Evolutionary conservation across 2,329 filamentous ascomycete genomes (phyloP).

Genomic region (Balansia obtecta): DNA sequence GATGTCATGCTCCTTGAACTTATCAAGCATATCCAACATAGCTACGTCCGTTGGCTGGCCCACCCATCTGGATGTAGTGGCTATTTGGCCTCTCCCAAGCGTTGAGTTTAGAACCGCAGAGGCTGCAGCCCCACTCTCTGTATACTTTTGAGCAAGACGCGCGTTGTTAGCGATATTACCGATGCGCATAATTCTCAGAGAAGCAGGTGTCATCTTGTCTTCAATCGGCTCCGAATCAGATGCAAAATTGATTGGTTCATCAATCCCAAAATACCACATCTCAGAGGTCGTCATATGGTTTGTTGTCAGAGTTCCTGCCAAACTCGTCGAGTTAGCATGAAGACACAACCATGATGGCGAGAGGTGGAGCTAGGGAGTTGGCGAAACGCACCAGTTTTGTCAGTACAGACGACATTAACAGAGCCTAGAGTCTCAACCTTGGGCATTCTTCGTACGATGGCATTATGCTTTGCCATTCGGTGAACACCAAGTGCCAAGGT

Average conservation of each 20-base stretch:
- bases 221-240: slow-evolving; percentile 42
- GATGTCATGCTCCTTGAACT: slow-evolving; percentile 82
- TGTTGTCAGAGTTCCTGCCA: slow-evolving; percentile 71
- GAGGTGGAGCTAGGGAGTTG: background rate
- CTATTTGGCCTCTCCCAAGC: slow-evolving; percentile 45
- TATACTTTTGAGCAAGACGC: slow-evolving; percentile 60
- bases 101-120: slow-evolving; percentile 75
- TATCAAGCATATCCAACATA: slow-evolving; percentile 86
- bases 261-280: slow-evolving; percentile 82
- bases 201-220: slow-evolving; percentile 55
- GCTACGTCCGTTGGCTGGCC: slow-evolving; percentile 96
- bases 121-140: slow-evolving; percentile 58
- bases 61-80: slow-evolving; percentile 75
- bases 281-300: slow-evolving; percentile 98
- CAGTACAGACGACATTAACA: slow-evolving; percentile 99
- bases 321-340: background rate
- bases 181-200: slow-evolving; percentile 71
- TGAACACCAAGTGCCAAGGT: slow-evolving; percentile 90
- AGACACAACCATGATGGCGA: background rate
- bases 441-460: slow-evolving; percentile 88
- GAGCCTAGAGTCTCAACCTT: slow-evolving; percentile 96
- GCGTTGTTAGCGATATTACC: slow-evolving; percentile 96
- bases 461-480: slow-evolving; percentile 88
- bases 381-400: slow-evolving; percentile 66
- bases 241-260: slow-evolving; percentile 37